These are phyloP conservation scores for Crotalaria pallida DNA, from an alignment of 306 rosid species.

Conservation along the genomic window DNA sequence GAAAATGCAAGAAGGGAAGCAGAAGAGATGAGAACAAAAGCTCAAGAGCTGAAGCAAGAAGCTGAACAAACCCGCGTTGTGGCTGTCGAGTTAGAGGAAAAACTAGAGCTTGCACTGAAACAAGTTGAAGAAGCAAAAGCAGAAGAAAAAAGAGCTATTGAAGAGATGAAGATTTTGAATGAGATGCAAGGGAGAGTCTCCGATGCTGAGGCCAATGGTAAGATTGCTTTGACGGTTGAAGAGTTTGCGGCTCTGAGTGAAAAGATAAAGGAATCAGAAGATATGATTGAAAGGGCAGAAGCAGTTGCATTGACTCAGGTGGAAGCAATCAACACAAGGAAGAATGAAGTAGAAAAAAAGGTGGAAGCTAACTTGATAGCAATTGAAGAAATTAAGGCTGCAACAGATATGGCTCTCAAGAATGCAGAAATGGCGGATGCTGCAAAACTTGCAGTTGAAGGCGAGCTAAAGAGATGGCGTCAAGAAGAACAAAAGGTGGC, in stretches of 20 bases:
- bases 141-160: slow-evolving; percentile 51
- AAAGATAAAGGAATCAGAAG: slow-evolving; percentile 53
- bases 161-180: slow-evolving; percentile 50
- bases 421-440: slow-evolving; percentile 77
- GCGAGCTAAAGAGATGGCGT: slow-evolving; percentile 63
- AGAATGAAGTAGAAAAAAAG: slow-evolving; percentile 43
- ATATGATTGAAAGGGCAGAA: slow-evolving; percentile 58
- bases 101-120: slow-evolving; percentile 32
- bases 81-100: slow-evolving; percentile 45
- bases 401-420: slow-evolving; percentile 74
- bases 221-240: slow-evolving; percentile 51
- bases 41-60: slow-evolving; percentile 38
- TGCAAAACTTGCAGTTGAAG: slow-evolving; percentile 57
- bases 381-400: slow-evolving; percentile 70
- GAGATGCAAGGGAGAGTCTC: slow-evolving; percentile 20
- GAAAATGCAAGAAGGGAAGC: slow-evolving; percentile 44
- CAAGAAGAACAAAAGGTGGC: slow-evolving; percentile 39
- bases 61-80: slow-evolving; percentile 28
- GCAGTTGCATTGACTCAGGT: slow-evolving; percentile 39
- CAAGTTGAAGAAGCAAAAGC: slow-evolving; percentile 63
- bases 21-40: slow-evolving; percentile 39
- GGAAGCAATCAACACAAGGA: slow-evolving; percentile 45
- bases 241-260: slow-evolving; percentile 51
- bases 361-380: slow-evolving; percentile 66
- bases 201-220: slow-evolving; percentile 28